Base-by-base conservation (phyloP, 805 yeast genomes). In the Myxozyma neglecta region DNA sequence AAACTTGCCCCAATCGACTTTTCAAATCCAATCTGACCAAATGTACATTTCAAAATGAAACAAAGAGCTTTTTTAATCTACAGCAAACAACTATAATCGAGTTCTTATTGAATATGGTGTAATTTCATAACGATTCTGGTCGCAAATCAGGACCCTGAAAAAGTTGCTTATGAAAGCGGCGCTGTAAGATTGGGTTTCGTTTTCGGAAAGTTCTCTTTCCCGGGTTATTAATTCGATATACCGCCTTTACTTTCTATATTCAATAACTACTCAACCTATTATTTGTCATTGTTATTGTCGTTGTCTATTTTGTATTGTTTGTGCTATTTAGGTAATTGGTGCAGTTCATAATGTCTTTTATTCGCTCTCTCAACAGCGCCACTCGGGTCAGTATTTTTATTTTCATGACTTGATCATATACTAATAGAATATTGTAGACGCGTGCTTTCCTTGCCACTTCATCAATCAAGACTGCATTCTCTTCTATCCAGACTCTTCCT, bases 341-440 rank as follows among this genome's bases (percentile, higher is more conserved):
- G 34, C 16, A 6, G 14, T 34, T 20, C 53, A 52, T 13, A 14
- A 61, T 61, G 64, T 48, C 61, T 6, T 49, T 57, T 37, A 40
- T 49, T 43, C 61, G 64, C 32, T 53, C 64, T 13, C 24, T 56
- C 40, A 13, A 44, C 49, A 35, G 46, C 44, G 43, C 61, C 29
- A 37, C 61, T 32, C 55, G 59, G 60, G 64, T 61, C 29, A 29
- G 63, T 45, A 36, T 40, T 2, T 11, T 53, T 8, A 29, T 44
- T 16, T n/a, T 16, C 20, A 18, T n/a, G 39, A 11, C 9, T n/a
- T 35, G 36, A 43, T 14, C 13, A 36, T 9, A n/a, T 37, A 14
- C 39, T 46, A 20, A 36, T 52, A 14, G 14, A n/a, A 14, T 14
- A 6, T 37, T 14, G n/a, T 50, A 58, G 62, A n/a, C 55, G 16